phyloP scores from a whole-genome alignment of 1,284 basidiomycete species.

The Vanrija humicola region DNA sequence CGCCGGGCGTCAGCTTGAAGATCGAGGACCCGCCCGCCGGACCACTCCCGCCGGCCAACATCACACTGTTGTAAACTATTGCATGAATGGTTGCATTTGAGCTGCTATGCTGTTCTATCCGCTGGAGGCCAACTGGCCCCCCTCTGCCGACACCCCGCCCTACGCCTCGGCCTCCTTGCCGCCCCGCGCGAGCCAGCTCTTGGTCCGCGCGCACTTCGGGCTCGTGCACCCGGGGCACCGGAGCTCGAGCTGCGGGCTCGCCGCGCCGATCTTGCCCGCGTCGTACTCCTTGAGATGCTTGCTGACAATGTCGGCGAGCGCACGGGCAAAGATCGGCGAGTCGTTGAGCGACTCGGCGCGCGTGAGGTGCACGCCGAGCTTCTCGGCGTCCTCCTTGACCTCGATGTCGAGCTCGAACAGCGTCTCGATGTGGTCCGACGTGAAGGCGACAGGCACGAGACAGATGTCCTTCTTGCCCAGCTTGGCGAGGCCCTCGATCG shows the following conservation, averaged over 20 bases:
- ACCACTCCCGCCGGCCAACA: no score
- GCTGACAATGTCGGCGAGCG: constrained; percentile 87
- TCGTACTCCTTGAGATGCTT: constrained; percentile 68
- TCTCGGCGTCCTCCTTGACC: constrained; percentile 82
- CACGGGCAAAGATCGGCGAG: constrained; percentile 96
- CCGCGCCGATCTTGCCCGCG: constrained; percentile 53
- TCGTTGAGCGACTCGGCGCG: constrained; percentile 96
- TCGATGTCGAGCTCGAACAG: constrained; percentile 95
- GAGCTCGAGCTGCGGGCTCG: constrained; percentile 75
- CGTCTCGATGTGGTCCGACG: constrained; percentile 98
- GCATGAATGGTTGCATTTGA: no score
- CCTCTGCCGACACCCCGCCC: no score
- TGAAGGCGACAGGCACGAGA: constrained; percentile 95
- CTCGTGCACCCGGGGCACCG: constrained; percentile 93
- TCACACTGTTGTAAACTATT: no score
- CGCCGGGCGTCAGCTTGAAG: no score
- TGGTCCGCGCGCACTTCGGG: constrained; percentile 77
- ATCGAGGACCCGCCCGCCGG: no score
- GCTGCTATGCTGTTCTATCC: no score
- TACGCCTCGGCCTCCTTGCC: no score
- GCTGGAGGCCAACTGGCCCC: no score
- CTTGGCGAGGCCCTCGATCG: constrained; percentile 86
- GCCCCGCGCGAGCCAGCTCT: constrained; percentile 69
- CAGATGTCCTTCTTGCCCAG: constrained; percentile 82
- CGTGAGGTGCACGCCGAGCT: constrained; percentile 85